Evolutionary conservation across 495 filamentous ascomycete genomes (phyloP).

Genomic region (Platismatia glauca): DNA sequence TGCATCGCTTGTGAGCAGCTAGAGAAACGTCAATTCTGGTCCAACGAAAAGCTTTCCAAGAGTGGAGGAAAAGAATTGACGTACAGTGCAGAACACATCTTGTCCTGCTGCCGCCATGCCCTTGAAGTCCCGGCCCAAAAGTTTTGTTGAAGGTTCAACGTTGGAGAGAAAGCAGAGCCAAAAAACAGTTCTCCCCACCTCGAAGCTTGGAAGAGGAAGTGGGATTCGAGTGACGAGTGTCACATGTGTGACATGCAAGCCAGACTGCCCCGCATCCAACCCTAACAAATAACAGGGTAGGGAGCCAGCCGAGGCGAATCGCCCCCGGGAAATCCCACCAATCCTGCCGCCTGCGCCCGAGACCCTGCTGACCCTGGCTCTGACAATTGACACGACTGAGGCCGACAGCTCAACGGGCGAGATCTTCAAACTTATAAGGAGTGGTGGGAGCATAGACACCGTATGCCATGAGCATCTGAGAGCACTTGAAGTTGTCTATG

Average conservation of each 20-base stretch:
- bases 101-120: conserved; percentile 17
- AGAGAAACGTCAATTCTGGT: conserved; percentile 11
- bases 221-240: conserved; percentile 3
- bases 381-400: no score
- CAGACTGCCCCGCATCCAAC: conserved; percentile 2
- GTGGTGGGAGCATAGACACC: no score
- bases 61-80: background rate
- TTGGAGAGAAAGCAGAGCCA: background rate
- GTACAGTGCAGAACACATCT: conserved; percentile 26
- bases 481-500: background rate
- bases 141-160: background rate
- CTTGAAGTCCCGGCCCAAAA: background rate
- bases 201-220: background rate
- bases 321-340: background rate
- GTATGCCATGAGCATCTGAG: background rate
- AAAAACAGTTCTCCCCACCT: conserved; percentile 6
- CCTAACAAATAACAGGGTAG: background rate
- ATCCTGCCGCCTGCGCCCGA: no score
- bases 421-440: background rate
- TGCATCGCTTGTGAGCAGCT: conserved; percentile 83
- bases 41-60: background rate
- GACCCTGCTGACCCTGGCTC: no score
- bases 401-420: no score
- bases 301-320: background rate
- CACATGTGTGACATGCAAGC: conserved; percentile 14